These are phyloP conservation scores for Platanthera zijinensis DNA, from an alignment of 106 monocot genomes.

Conservation along the genomic window DNA sequence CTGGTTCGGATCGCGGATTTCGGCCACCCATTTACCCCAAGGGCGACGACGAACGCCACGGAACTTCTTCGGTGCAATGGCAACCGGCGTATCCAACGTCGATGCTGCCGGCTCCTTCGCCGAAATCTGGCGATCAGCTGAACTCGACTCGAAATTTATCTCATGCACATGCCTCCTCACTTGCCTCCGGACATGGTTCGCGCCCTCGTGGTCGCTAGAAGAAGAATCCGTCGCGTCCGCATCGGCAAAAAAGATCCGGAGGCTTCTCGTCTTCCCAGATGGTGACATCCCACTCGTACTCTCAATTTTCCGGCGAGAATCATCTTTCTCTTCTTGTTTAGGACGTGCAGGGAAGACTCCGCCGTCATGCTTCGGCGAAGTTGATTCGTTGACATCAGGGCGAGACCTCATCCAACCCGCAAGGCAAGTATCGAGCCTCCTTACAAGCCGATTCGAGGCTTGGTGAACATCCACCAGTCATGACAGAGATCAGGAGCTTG, in stretches of 20 bases:
- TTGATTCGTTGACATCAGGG: not conserved
- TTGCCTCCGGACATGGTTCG: not conserved
- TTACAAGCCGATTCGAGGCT: not conserved
- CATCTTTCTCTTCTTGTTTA: not conserved
- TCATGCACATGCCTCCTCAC: constrained; percentile 17
- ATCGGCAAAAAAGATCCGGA: constrained; percentile 13
- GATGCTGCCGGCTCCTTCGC: not conserved
- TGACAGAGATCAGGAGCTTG: not conserved
- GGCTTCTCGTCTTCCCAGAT: not conserved
- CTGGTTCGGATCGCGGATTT: constrained; percentile 33
- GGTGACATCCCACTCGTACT: not conserved
- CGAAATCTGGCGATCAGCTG: not conserved
- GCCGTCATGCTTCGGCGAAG: not conserved
- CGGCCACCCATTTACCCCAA: constrained; percentile 48
- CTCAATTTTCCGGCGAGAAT: not conserved
- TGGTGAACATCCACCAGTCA: constrained; percentile 1
- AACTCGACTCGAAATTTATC: constrained; percentile 1
- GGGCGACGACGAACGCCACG: constrained; percentile 24
- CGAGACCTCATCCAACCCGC: constrained; percentile 3
- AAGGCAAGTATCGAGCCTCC: not conserved
- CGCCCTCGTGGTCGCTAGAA: constrained; percentile 7
- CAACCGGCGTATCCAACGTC: not conserved
- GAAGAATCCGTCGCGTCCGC: constrained; percentile 27
- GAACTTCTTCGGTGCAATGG: constrained; percentile 1
- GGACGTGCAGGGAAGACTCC: not conserved